Evolutionary conservation across 2,329 filamentous ascomycete species (phyloP).

Genomic region (Pyricularia pennisetigena): DNA sequence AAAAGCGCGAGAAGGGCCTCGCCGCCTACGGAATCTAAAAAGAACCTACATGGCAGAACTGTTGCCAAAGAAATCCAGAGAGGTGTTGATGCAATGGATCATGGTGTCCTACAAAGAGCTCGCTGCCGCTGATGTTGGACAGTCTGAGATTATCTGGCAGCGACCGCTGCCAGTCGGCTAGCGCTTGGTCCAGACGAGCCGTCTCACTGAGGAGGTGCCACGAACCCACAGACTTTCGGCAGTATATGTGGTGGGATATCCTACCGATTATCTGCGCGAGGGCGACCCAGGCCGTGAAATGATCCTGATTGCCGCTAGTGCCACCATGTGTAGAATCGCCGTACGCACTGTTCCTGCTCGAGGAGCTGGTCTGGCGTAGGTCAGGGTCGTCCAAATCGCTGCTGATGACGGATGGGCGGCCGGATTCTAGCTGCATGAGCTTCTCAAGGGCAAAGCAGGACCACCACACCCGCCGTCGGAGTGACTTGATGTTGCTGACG

Average conservation of each 20-base stretch:
- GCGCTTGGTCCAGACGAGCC: neutral
- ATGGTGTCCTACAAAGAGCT: neutral
- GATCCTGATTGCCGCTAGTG: neutral
- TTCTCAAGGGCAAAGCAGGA: slow-evolving; percentile 13
- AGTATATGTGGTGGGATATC: neutral
- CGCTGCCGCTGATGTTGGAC: neutral
- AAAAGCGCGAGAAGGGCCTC: neutral
- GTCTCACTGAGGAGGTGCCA: neutral
- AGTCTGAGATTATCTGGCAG: neutral
- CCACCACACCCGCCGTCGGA: slow-evolving; percentile 11
- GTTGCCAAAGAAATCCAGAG: neutral
- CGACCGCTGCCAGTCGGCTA: neutral
- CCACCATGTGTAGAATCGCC: neutral
- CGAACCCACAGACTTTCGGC: neutral
- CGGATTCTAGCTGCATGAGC: slow-evolving; percentile 15
- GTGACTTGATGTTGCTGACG: neutral
- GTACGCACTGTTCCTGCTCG: neutral
- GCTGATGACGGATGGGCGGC: slow-evolving; percentile 13
- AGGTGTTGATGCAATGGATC: neutral
- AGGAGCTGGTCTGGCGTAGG: neutral
- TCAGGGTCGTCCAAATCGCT: slow-evolving; percentile 7
- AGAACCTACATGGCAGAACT: neutral
- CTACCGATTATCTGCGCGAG: neutral
- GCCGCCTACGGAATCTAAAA: neutral
- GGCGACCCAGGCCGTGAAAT: neutral